Evolutionary conservation across 371 early-diverging fungal species (phyloP).

Genomic region (Apophysomyces sp.): DNA sequence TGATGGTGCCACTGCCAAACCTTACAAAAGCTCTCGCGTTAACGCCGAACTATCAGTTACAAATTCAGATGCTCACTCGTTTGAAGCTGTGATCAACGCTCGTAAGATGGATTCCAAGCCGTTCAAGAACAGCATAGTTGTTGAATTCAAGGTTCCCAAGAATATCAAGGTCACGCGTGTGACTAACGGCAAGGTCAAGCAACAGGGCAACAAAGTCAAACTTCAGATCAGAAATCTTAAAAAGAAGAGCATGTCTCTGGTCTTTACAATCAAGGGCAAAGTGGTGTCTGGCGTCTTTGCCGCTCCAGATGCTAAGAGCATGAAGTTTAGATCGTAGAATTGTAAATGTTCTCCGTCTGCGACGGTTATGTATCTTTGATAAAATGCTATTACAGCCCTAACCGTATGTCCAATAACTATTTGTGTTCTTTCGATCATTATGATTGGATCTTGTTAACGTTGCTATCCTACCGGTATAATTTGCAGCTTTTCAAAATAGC

Average conservation of each 20-base stretch:
- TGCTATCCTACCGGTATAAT: too few species aligned
- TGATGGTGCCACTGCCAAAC: slow-evolving; percentile 7
- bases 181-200: slow-evolving; percentile 3
- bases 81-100: slow-evolving; percentile 9
- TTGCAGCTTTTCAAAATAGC: too few species aligned
- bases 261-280: slow-evolving; percentile 6
- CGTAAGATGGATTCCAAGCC: slow-evolving; percentile 5
- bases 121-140: slow-evolving; percentile 3
- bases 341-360: neutral
- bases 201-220: slow-evolving; percentile 5
- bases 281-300: slow-evolving; percentile 5
- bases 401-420: too few species aligned
- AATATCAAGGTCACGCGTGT: slow-evolving; percentile 7
- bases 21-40: slow-evolving; percentile 5
- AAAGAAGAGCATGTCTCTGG: slow-evolving; percentile 8
- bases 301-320: slow-evolving; percentile 1
- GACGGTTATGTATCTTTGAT: too few species aligned
- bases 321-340: neutral
- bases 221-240: slow-evolving; percentile 5
- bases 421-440: too few species aligned
- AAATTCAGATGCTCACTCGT: neutral
- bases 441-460: too few species aligned
- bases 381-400: too few species aligned
- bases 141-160: slow-evolving; percentile 5
- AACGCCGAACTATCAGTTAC: slow-evolving; percentile 9